Base-by-base conservation (phyloP, 2,329 filamentous ascomycete species). In the Diaporthe caulivora region DNA sequence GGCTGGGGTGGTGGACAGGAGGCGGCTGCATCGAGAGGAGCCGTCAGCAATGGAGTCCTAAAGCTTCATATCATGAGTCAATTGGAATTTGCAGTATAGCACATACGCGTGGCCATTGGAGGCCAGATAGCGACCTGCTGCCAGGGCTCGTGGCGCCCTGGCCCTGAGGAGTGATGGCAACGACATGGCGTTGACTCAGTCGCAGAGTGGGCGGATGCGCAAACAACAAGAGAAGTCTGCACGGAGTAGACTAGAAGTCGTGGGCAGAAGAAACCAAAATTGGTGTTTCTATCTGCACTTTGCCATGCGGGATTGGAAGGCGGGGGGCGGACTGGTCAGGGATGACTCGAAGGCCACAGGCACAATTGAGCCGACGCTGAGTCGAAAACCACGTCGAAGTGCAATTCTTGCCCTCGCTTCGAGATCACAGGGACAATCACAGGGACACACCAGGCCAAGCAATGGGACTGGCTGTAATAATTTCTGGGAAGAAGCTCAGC, bases 1-100 rank as follows among this genome's bases (percentile, higher is more conserved):
- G 77, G 86, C 81, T 40, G 87, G 78, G 24, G 89, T 89, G 57
- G 85, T 83, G 53, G 87, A 89, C 70, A 91, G 82, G 75, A 85
- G 81, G 70, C 89, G 88, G 73, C 87, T 89, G 75, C 37, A 76
- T 1, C 24, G 44, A 21, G 47, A 76, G 6, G 9, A 9, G 24
- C 11, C 34, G 68, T 71, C 29, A 76, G 55, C 34, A 21, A 15
- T 18, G 51, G 9, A 70, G 34, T 17, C 21, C 31, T 44, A 21
- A 26, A 34, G 31, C 18, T n/a, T 11, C 34, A 47, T 24, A 24
- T 17, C 10, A 26, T 55, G 44, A 40, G 24, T 67, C 55, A 68
- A 72, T 49, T 53, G 62, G 42, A 65, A 70, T 62, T 64, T 60
- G 26, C 3, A 13, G 29, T 24, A 3, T 17, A 31, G 37, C 17